Base-by-base conservation (phyloP, 179 eudicot species). In the Patellifolia procumbens region DNA sequence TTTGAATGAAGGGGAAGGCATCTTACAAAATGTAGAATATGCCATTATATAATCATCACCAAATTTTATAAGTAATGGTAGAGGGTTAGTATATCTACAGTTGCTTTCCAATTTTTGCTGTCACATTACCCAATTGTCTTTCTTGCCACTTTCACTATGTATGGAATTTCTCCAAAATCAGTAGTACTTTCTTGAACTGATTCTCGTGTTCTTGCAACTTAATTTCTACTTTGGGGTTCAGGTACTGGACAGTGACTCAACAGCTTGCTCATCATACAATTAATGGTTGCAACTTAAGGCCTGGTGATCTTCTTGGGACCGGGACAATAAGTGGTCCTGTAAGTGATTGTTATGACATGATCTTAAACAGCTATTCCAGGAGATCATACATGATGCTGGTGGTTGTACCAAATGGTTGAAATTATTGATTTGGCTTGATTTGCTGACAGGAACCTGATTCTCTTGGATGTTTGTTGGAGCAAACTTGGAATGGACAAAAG, bases 241-340 rank as follows among this genome's bases (percentile, higher is more conserved):
- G 98, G 82, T 94, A 94, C 81, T 92, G 97, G 98, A 94, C 97
- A 5, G 79, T 94, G 76, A 90, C 95, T 51, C 98, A 94, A 82
- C 97, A 94, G 73, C 89, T 94, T 68, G 97, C 98, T 32, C 98
- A 94, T 83, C 97, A 94, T 70, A 94, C 98, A 11, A 78, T 93
- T 46, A 93, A 90, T 48, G 98, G 98, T 81, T 94, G 98, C 94
- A 94, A 94, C 76, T 85, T 94, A 76, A 91, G 97, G 89, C 94
- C 98, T 68, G 98, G 98, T 39, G 98, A 94, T 80, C 91, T 94
- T 80, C 86, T 92, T 73, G 98, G 95, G 46, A 92, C 98, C n/a
- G 98, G 98, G 51, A 93, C 98, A 43, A 93, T 94, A 15, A 94
- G 97, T 77, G 98, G 98, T 49, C 97, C 98, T 43, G 98, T 94